These are phyloP conservation scores for Achaetomiella virescens DNA, from an alignment of 495 filamentous ascomycete genomes.

Conservation along the genomic window DNA sequence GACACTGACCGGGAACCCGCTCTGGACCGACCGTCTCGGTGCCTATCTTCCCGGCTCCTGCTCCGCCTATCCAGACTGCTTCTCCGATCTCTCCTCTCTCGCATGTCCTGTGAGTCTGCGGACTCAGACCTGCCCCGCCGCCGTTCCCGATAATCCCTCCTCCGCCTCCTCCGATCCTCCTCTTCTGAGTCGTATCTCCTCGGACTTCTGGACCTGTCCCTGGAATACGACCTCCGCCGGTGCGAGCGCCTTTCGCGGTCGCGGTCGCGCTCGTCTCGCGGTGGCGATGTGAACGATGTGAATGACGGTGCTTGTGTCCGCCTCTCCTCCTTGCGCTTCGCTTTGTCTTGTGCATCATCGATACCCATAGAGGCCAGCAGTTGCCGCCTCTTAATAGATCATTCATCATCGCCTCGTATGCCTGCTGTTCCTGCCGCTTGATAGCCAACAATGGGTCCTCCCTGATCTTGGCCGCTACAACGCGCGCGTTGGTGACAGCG, in stretches of 20 bases:
- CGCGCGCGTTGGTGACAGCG: constrained; percentile 56
- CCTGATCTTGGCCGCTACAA: constrained; percentile 75
- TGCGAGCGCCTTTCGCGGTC: constrained; percentile 29
- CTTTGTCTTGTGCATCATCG: constrained; percentile 38
- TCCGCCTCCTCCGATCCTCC: constrained; percentile 26
- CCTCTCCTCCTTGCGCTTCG: constrained; percentile 40
- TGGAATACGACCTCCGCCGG: constrained; percentile 36
- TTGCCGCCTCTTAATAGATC: constrained; percentile 65
- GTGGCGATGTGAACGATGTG: constrained; percentile 42
- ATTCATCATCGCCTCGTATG: constrained; percentile 83
- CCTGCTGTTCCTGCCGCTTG: constrained; percentile 85
- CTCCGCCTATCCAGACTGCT: constrained; percentile 7
- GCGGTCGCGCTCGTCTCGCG: constrained; percentile 21
- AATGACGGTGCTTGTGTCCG: constrained; percentile 48
- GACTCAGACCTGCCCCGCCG: constrained; percentile 23
- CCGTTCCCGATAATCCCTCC: constrained; percentile 29
- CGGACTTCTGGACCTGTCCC: constrained; percentile 32
- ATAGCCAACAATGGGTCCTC: constrained; percentile 89
- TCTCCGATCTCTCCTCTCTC: constrained; percentile 3
- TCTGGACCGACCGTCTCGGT: constrained; percentile 4
- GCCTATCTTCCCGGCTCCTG: neutral
- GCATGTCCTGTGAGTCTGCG: constrained; percentile 19
- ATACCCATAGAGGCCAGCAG: constrained; percentile 57
- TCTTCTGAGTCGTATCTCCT: constrained; percentile 30
- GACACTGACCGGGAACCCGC: constrained; percentile 21